Evolutionary conservation across 495 filamentous ascomycete genomes (phyloP), one percentile per base, ranked within the genome.

Genomic region (Hypoxylon fragiforme): DNA sequence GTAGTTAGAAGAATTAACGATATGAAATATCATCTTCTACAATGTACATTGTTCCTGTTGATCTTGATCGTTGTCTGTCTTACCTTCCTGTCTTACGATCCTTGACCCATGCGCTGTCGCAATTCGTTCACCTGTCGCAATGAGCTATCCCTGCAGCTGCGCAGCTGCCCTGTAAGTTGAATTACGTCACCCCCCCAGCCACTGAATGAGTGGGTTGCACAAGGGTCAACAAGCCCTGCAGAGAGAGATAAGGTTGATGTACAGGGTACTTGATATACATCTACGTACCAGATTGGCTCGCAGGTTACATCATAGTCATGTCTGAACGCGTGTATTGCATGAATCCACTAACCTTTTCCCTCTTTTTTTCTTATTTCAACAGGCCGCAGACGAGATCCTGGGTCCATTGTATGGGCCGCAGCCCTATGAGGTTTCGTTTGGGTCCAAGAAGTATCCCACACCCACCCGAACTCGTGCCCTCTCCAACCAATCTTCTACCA

Each of bases 261-360:
- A n/a, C n/a, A n/a, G n/a, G n/a, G n/a, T n/a, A n/a, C n/a, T n/a
- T n/a, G n/a, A n/a, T n/a, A n/a, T n/a, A n/a, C n/a, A n/a, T 44
- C 36, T 31, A 45, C 24, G 45, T 39, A 45, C 39, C 45, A 28
- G 46, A 16, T 51, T 51, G 51, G 50, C 38, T 42, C 19, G 24
- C 3, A 16, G 41, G 51, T 61, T 61, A 61, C 57, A 55, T 61
- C 57, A 61, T 60, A 49, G 39, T 28, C 38, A 49, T 52, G 49
- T 35, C 7, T 49, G 57, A 41, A 46, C 44, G 50, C 50, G 57
- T 18, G 44, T 50, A 8, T 2, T 42, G 45, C 50, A 55, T 45
- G 41, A 24, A 45, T 30, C 18, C 34, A 39, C 50, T 60, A 54
- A 53, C 39, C 13, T 19, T 4, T 28, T 28, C 24, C 39, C 13